These are phyloP conservation scores for Cordyceps cateniannulata DNA, from an alignment of 2,329 filamentous ascomycete species.

Conservation along the genomic window DNA sequence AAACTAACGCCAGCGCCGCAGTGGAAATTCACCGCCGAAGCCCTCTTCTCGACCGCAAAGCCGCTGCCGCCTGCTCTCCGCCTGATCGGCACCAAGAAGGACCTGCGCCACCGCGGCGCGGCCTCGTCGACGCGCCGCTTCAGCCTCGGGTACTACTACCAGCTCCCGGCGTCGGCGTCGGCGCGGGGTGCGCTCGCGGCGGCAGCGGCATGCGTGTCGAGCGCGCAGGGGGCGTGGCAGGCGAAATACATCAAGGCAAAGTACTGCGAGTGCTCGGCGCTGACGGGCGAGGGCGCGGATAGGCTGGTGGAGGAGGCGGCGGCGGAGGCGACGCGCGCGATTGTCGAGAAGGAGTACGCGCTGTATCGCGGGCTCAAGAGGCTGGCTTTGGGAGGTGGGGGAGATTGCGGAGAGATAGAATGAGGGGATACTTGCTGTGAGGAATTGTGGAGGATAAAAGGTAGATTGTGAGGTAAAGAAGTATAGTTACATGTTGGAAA, in stretches of 20 bases:
- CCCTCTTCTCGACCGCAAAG: slow-evolving; percentile 21
- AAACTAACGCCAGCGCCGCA: slow-evolving; percentile 7
- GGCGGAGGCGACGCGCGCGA: slow-evolving; percentile 19
- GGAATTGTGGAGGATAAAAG: background rate
- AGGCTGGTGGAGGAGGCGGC: slow-evolving; percentile 23
- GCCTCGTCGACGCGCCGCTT: background rate
- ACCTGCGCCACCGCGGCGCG: slow-evolving; percentile 2
- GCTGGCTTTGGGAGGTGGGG: background rate
- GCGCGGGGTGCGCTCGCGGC: background rate
- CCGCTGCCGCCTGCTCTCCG: slow-evolving; percentile 21
- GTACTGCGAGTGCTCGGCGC: slow-evolving; percentile 31
- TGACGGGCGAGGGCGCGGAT: slow-evolving; percentile 29
- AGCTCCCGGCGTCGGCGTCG: slow-evolving; percentile 3
- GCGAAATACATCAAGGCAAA: slow-evolving; percentile 24
- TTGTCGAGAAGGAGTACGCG: slow-evolving; percentile 13
- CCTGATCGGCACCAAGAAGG: slow-evolving; percentile 29
- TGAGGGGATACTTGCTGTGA: background rate
- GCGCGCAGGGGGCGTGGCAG: slow-evolving; percentile 25
- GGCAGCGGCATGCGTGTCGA: slow-evolving; percentile 1
- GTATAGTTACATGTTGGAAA: background rate
- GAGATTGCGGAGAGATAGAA: background rate
- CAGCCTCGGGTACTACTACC: slow-evolving; percentile 7
- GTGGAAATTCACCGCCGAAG: slow-evolving; percentile 25
- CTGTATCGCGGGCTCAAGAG: background rate
- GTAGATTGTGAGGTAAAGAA: background rate